A percentile compares a stretch with the other conserved stretches of the same genome.
phyloP scores from a whole-genome alignment of 2,329 filamentous ascomycete species.

The Fusarium newnesense region DNA sequence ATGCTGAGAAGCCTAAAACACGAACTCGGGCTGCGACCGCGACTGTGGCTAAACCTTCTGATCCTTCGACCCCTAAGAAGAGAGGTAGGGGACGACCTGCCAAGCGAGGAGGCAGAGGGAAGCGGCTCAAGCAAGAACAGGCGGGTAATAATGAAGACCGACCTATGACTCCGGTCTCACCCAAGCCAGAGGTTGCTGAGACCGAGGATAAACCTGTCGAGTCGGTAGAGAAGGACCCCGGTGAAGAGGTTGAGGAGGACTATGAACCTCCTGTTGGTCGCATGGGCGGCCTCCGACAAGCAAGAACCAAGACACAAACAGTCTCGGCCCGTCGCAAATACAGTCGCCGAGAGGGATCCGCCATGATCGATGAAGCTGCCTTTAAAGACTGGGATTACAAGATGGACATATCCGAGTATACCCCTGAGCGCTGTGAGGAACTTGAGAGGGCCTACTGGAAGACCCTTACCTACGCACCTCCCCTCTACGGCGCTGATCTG shows the following conservation, averaged over 20 bases:
- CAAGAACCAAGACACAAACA: conserved; percentile 74
- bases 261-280: conserved; percentile 50
- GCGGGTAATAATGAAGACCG: conserved; percentile 60
- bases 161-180: conserved; percentile 69
- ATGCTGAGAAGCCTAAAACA: conserved; percentile 63
- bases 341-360: conserved; percentile 80
- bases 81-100: conserved; percentile 54
- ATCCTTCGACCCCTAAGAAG: conserved; percentile 52
- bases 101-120: conserved; percentile 49
- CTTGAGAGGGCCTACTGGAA: conserved; percentile 97
- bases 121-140: conserved; percentile 51
- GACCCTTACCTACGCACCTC: conserved; percentile 92
- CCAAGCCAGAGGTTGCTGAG: conserved; percentile 52
- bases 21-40: conserved; percentile 51
- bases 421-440: conserved; percentile 90
- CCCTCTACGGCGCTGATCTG: conserved; percentile 96
- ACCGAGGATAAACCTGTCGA: conserved; percentile 51
- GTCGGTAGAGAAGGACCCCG: conserved; percentile 62
- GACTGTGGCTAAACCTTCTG: conserved; percentile 47
- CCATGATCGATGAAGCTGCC: conserved; percentile 86
- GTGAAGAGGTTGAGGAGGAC: conserved; percentile 59
- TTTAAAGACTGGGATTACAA: conserved; percentile 93
- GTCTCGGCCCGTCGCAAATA: conserved; percentile 89
- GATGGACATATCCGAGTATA: conserved; percentile 88
- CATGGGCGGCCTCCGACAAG: conserved; percentile 61